Conservation (phyloP, 176 grass and related monocot species). For the barley (Hordeum vulgare) region DNA sequence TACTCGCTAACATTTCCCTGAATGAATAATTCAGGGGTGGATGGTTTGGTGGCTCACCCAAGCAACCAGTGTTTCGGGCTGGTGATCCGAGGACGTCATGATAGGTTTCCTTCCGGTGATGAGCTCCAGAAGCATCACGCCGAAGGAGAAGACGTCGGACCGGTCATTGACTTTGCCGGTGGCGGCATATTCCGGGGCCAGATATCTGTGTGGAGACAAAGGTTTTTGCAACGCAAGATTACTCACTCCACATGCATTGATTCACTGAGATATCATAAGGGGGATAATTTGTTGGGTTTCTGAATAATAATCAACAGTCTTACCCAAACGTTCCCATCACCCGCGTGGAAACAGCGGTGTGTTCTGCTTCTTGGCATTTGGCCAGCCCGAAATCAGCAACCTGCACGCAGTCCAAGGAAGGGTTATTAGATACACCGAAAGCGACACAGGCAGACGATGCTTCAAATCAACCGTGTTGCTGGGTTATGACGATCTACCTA, state of each 20-base stretch:
- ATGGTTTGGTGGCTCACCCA: slow-evolving; percentile 47
- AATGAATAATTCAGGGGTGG: neutral
- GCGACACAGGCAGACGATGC: neutral
- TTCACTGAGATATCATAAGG: neutral
- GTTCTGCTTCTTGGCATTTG: slow-evolving; percentile 44
- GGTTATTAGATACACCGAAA: neutral
- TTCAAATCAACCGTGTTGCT: no score
- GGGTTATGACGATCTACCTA: neutral
- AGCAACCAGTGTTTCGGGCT: slow-evolving; percentile 42
- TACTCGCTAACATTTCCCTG: neutral
- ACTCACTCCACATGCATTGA: neutral
- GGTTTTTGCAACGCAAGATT: neutral
- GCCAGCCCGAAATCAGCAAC: slow-evolving; percentile 89
- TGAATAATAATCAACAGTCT: no score
- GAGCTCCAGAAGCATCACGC: slow-evolving; percentile 81
- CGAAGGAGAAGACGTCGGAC: slow-evolving; percentile 88
- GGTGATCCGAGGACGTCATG: slow-evolving; percentile 7
- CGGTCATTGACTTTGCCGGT: slow-evolving; percentile 69
- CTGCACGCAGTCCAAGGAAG: slow-evolving; percentile 3
- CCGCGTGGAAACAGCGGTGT: slow-evolving; percentile 54
- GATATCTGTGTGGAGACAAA: slow-evolving; percentile 41
- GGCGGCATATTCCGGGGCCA: slow-evolving; percentile 73
- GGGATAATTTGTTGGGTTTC: no score
- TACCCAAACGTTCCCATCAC: slow-evolving; percentile 85
- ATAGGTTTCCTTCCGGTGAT: slow-evolving; percentile 71